Evolutionary conservation across 1,284 basidiomycete genomes (phyloP).

Genomic region (Ganoderma meredithae): DNA sequence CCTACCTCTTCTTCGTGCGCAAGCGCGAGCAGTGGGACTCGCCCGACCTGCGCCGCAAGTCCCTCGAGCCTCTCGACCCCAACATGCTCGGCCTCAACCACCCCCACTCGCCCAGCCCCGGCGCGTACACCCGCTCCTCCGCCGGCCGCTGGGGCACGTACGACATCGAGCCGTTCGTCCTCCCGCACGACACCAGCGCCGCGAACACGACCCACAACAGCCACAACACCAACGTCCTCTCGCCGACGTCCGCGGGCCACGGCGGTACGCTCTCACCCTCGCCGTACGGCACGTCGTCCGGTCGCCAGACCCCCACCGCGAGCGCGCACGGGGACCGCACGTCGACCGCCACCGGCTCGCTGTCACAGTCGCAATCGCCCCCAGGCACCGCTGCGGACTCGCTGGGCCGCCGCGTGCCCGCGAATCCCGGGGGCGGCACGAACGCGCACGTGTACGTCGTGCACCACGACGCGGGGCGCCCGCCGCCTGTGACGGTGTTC

Average conservation of each 20-base stretch:
- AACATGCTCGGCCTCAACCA: constrained; percentile 16
- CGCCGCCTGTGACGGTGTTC: constrained; percentile 62
- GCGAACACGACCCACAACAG: background rate
- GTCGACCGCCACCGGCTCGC: background rate
- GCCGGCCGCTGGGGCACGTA: constrained; percentile 2
- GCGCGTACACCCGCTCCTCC: constrained; percentile 10
- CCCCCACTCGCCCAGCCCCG: constrained; percentile 14
- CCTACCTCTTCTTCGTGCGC: constrained; percentile 42
- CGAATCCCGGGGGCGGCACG: background rate
- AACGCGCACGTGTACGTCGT: constrained; percentile 58
- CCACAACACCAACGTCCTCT: background rate
- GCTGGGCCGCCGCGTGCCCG: constrained; percentile 10
- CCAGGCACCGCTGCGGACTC: background rate
- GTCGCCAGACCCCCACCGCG: background rate
- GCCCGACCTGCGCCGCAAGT: constrained; percentile 27
- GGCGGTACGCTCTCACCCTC: background rate
- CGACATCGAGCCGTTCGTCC: constrained; percentile 23
- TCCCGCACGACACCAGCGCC: background rate
- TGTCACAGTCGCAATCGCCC: background rate
- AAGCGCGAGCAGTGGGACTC: constrained; percentile 28
- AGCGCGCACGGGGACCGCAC: background rate
- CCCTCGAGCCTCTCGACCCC: constrained; percentile 17
- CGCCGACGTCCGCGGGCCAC: background rate
- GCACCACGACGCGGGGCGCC: constrained; percentile 61
- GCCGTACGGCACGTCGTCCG: background rate